Evolutionary conservation across 2,329 filamentous ascomycete genomes (phyloP).

Genomic region (Aschersonia sp.): DNA sequence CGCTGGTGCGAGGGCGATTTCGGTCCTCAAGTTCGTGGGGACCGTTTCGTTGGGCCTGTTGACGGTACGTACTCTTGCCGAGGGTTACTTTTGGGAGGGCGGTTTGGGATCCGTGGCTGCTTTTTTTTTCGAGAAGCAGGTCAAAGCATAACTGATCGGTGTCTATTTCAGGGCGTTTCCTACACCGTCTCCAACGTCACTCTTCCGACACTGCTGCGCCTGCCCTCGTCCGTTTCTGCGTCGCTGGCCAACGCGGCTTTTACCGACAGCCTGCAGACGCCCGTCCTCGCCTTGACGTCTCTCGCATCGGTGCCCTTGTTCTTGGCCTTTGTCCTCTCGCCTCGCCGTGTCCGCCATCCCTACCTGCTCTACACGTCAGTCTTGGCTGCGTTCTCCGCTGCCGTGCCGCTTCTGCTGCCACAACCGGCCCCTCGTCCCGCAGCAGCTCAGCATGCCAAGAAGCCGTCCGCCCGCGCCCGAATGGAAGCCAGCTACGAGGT

Average conservation of each 20-base stretch:
- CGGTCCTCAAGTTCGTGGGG: conserved; percentile 81
- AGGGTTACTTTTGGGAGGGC: background rate
- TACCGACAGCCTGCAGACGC: conserved; percentile 44
- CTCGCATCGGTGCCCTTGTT: conserved; percentile 59
- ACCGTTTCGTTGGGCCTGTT: conserved; percentile 77
- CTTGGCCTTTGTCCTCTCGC: conserved; percentile 65
- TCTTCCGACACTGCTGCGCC: conserved; percentile 65
- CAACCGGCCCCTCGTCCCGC: conserved; percentile 13
- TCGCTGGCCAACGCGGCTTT: conserved; percentile 58
- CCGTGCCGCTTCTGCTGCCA: conserved; percentile 34
- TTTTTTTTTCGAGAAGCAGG: conserved; percentile 4
- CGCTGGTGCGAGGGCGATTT: conserved; percentile 40
- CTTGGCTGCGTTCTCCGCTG: conserved; percentile 47
- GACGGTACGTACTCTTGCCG: conserved; percentile 46
- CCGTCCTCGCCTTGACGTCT: conserved; percentile 52
- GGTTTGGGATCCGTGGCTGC: background rate
- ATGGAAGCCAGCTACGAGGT: conserved; percentile 65
- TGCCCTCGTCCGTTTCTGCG: conserved; percentile 61
- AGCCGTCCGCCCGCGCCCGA: conserved; percentile 21
- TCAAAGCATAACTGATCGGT: background rate
- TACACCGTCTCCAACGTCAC: conserved; percentile 69
- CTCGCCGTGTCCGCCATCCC: conserved; percentile 62
- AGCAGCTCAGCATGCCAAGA: conserved; percentile 12
- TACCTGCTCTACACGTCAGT: conserved; percentile 79
- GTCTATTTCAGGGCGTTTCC: conserved; percentile 57